Conservation (phyloP, 352 stramenopile species). For the Phytophthora tentaculata region DNA sequence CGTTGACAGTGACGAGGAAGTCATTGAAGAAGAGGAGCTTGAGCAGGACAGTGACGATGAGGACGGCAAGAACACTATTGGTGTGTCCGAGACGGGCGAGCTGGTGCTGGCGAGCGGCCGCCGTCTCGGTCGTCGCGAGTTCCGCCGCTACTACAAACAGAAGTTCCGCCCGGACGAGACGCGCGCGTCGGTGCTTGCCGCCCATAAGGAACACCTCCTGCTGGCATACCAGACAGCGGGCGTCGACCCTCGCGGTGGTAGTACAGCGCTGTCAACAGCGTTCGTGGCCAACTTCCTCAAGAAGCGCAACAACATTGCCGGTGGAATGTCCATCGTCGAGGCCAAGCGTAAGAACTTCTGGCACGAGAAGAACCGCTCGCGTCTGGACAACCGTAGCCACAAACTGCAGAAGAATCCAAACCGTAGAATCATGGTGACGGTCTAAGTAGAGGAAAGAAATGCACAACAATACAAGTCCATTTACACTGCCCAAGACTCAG, state of each 20-base stretch:
- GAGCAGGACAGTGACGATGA: conserved; percentile 57
- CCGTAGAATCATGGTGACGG: conserved; percentile 72
- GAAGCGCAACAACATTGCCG: conserved; percentile 84
- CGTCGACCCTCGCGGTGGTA: conserved; percentile 61
- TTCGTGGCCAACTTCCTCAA: conserved; percentile 85
- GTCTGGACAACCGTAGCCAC: conserved; percentile 82
- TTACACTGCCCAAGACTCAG: conserved; percentile 5
- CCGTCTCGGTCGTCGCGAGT: conserved; percentile 89
- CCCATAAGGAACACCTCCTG: conserved; percentile 80
- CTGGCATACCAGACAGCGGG: conserved; percentile 78
- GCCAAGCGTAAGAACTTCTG: conserved; percentile 71
- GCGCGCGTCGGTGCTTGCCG: conserved; percentile 76
- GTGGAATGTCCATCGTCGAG: conserved; percentile 77
- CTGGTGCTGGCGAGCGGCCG: conserved; percentile 86
- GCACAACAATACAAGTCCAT: conserved; percentile 20
- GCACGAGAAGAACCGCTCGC: conserved; percentile 82
- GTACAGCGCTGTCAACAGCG: conserved; percentile 73
- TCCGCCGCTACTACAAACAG: conserved; percentile 92
- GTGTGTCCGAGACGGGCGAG: conserved; percentile 90
- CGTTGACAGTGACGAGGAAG: conserved; percentile 76
- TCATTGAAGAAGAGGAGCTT: conserved; percentile 59
- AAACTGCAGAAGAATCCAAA: conserved; percentile 89
- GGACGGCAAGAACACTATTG: conserved; percentile 57
- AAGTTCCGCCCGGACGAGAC: conserved; percentile 81
- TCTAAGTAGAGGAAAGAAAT: conserved; percentile 54